phyloP scores from a whole-genome alignment of 2,329 filamentous ascomycete genomes.

The Diaporthe aspalathi region DNA sequence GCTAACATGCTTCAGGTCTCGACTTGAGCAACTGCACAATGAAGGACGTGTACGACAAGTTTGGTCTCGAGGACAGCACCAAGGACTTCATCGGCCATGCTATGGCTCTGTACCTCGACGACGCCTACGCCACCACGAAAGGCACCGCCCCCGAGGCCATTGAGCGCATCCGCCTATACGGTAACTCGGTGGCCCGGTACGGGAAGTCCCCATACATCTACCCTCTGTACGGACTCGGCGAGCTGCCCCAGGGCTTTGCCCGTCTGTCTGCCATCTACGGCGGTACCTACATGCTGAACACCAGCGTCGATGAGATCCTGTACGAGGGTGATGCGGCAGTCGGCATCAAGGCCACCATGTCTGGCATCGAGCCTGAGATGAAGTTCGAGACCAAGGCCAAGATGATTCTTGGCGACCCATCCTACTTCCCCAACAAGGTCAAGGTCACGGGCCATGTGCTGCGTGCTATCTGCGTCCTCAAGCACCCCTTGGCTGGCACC shows the following conservation, averaged over 20 bases:
- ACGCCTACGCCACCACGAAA: slow-evolving; percentile 81
- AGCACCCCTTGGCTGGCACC: slow-evolving; percentile 92
- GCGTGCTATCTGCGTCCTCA: slow-evolving; percentile 96
- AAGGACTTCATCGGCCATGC: slow-evolving; percentile 97
- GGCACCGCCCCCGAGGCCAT: slow-evolving; percentile 87
- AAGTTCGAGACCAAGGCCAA: slow-evolving; percentile 96
- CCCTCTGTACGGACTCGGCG: slow-evolving; percentile 95
- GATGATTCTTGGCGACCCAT: slow-evolving; percentile 95
- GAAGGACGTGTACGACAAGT: slow-evolving; percentile 99
- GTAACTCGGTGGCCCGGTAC: slow-evolving; percentile 96
- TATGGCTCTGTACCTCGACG: slow-evolving; percentile 95
- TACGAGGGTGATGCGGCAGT: slow-evolving; percentile 88
- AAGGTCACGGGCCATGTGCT: slow-evolving; percentile 89
- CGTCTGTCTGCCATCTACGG: slow-evolving; percentile 98
- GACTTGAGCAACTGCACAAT: slow-evolving; percentile 84
- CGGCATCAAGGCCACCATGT: slow-evolving; percentile 98
- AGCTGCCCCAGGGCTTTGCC: slow-evolving; percentile 97
- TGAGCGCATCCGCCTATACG: slow-evolving; percentile 93
- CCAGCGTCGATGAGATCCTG: slow-evolving; percentile 87
- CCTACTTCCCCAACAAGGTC: slow-evolving; percentile 93
- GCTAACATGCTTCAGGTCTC: slow-evolving; percentile 68
- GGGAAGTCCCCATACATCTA: slow-evolving; percentile 99
- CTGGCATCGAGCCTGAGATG: slow-evolving; percentile 84
- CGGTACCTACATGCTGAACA: slow-evolving; percentile 99
- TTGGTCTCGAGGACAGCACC: slow-evolving; percentile 87